Evolutionary conservation across 2,329 filamentous ascomycete genomes (phyloP).

Genomic region (Aspergillus flavus): DNA sequence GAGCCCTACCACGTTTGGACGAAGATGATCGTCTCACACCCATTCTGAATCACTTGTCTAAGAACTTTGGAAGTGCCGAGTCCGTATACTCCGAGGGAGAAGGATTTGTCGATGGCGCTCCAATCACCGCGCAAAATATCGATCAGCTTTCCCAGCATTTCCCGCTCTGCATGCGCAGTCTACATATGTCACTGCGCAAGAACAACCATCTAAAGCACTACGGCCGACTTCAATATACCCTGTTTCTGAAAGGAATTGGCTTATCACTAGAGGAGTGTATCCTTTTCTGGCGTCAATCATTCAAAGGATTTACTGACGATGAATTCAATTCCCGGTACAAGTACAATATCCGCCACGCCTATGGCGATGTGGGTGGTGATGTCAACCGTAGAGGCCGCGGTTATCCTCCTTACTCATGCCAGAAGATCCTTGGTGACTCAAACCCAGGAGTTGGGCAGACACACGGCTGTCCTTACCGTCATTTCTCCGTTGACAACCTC

Average conservation of each 20-base stretch:
- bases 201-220: slow-evolving; percentile 92
- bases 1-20: slow-evolving; percentile 86
- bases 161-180: slow-evolving; percentile 89
- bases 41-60: slow-evolving; percentile 80
- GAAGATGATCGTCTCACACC: slow-evolving; percentile 89
- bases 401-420: slow-evolving; percentile 89
- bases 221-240: slow-evolving; percentile 88
- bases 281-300: slow-evolving; percentile 84
- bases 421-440: slow-evolving; percentile 90
- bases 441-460: slow-evolving; percentile 83
- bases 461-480: slow-evolving; percentile 95
- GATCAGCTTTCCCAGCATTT: slow-evolving; percentile 80
- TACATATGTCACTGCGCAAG: slow-evolving; percentile 82
- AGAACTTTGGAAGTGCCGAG: slow-evolving; percentile 93
- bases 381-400: slow-evolving; percentile 81
- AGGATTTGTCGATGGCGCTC: slow-evolving; percentile 66
- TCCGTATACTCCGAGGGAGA: slow-evolving; percentile 72
- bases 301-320: slow-evolving; percentile 87
- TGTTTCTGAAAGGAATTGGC: slow-evolving; percentile 96
- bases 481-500: slow-evolving; percentile 88
- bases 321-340: slow-evolving; percentile 97
- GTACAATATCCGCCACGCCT: slow-evolving; percentile 94
- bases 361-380: slow-evolving; percentile 94
- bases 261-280: slow-evolving; percentile 89
- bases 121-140: slow-evolving; percentile 77